Conservation (phyloP, 805 yeast species). For the Wickerhamia fluorescens region DNA sequence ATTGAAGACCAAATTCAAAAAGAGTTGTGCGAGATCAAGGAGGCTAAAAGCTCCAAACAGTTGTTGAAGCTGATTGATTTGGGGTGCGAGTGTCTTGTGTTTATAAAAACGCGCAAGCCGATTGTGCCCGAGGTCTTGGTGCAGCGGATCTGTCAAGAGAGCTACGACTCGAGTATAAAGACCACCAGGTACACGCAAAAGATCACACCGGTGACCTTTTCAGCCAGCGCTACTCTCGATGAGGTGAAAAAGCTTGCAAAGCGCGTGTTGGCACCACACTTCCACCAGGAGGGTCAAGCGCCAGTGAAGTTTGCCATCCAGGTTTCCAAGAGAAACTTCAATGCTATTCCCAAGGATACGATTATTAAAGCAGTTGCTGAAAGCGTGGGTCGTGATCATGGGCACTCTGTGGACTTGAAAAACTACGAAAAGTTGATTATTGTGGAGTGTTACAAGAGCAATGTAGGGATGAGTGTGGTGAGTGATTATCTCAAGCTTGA, state of each 20-base stretch:
- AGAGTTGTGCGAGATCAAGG: constrained; percentile 62
- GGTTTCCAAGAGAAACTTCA: constrained; percentile 72
- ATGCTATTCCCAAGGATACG: constrained; percentile 61
- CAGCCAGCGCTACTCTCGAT: constrained; percentile 65
- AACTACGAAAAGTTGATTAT: constrained; percentile 69
- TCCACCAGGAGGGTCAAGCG: constrained; percentile 43
- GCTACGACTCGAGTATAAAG: constrained; percentile 43
- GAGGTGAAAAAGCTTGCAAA: constrained; percentile 58
- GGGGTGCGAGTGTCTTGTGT: constrained; percentile 78
- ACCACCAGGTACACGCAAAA: constrained; percentile 71
- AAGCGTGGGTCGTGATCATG: constrained; percentile 59
- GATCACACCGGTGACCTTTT: constrained; percentile 69
- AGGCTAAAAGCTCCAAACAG: constrained; percentile 34
- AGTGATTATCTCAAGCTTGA: constrained; percentile 53
- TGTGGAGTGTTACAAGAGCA: constrained; percentile 83
- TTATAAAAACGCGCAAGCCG: constrained; percentile 74
- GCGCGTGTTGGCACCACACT: constrained; percentile 59
- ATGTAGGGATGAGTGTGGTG: constrained; percentile 83
- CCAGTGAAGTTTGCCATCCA: constrained; percentile 69
- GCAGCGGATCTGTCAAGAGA: constrained; percentile 53
- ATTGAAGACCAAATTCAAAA: constrained; percentile 71
- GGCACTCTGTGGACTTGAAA: constrained; percentile 76
- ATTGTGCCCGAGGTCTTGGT: constrained; percentile 73
- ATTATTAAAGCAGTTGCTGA: constrained; percentile 68
- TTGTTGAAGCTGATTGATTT: constrained; percentile 54